Percentiles rank a stretch among this genome's conserved stretches.
Conservation (phyloP, 2,329 filamentous ascomycete genomes). For the Coleophoma crateriformis region DNA sequence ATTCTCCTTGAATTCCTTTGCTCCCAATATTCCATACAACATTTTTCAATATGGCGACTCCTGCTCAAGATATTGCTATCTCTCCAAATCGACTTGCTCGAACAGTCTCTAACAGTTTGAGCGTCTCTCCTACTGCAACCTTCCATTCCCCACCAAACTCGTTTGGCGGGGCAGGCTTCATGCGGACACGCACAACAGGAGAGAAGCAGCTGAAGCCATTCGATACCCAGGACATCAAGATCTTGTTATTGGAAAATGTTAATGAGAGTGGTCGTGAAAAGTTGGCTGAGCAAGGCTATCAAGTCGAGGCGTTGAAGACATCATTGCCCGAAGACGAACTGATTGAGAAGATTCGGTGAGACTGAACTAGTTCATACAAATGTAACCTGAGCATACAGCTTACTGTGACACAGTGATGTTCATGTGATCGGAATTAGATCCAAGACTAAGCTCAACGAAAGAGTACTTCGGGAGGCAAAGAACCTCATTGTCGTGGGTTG, state of each 20-base stretch:
- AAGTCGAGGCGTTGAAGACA: constrained; percentile 86
- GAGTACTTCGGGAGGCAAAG: constrained; percentile 81
- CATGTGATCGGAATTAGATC: constrained; percentile 98
- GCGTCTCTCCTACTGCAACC: constrained; percentile 66
- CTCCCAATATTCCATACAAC: too few species aligned
- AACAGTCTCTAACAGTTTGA: constrained; percentile 52
- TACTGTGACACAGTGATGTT: constrained; percentile 58
- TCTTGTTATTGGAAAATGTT: constrained; percentile 91
- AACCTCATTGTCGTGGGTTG: constrained; percentile 94
- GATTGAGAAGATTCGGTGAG: constrained; percentile 91
- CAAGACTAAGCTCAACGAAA: constrained; percentile 89
- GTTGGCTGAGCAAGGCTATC: constrained; percentile 80
- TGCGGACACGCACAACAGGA: constrained; percentile 33
- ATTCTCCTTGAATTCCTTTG: too few species aligned
- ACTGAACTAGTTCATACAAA: constrained; percentile 6
- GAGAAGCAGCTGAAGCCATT: constrained; percentile 89
- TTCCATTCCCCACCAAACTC: constrained; percentile 71
- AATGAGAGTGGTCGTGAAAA: constrained; percentile 86
- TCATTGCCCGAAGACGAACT: constrained; percentile 89
- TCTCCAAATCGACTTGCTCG: constrained; percentile 28
- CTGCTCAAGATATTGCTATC: constrained; percentile 42
- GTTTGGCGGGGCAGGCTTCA: constrained; percentile 42
- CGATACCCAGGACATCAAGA: constrained; percentile 93
- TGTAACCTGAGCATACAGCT: too few species aligned
- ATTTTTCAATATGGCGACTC: constrained; percentile 17